These are phyloP conservation scores for Solanum hybrid DNA, from an alignment of 305 asterid species.

Conservation along the genomic window DNA sequence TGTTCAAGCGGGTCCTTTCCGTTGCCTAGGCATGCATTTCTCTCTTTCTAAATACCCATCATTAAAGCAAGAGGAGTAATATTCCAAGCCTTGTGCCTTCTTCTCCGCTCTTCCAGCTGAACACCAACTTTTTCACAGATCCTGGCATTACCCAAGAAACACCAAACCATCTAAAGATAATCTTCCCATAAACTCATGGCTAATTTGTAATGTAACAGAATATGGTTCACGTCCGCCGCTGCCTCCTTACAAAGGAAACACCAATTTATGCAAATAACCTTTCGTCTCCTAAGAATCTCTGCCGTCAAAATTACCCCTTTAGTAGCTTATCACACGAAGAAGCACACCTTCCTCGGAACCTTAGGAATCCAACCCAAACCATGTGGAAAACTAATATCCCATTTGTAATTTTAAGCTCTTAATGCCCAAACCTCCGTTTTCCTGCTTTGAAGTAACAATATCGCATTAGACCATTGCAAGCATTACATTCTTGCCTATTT, in stretches of 20 bases:
- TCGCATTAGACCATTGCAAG: neutral
- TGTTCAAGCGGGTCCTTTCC: neutral
- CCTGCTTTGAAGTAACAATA: neutral
- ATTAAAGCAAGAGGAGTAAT: neutral
- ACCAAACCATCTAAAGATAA: neutral
- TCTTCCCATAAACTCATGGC: neutral
- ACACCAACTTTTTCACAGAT: neutral
- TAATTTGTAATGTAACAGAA: neutral
- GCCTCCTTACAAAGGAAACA: neutral
- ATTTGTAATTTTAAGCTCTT: neutral
- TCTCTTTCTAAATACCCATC: neutral
- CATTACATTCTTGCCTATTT: neutral
- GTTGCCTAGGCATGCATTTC: neutral
- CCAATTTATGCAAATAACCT: neutral
- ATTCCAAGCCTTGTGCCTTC: neutral
- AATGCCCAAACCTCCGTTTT: neutral
- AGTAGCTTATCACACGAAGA: neutral
- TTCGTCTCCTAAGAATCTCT: neutral
- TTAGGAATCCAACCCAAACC: neutral
- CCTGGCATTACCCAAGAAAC: neutral
- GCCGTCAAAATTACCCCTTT: neutral
- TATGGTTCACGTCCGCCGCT: neutral
- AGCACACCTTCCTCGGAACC: neutral
- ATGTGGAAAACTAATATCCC: neutral
- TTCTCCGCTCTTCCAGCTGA: neutral